Base-by-base conservation (phyloP, 2,329 filamentous ascomycete species). In the Apiospora phragmitis region DNA sequence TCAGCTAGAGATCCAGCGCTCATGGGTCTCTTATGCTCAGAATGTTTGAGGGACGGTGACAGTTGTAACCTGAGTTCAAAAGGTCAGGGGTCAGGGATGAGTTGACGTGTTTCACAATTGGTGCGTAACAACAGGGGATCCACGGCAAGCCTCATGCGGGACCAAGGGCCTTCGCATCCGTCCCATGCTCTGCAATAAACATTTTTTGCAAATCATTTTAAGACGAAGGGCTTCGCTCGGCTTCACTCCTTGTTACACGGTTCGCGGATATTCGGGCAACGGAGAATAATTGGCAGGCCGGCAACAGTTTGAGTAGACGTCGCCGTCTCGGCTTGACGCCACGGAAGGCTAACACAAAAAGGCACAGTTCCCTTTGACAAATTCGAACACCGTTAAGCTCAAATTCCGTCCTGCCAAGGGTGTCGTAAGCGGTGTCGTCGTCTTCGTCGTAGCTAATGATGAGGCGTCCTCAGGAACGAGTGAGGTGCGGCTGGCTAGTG, bases 51-150 rank as follows among this genome's bases (percentile, higher is more conserved):
- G 29, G 51, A 59, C 51, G 6, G 51, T 59, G 16, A 35, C 29
- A 35, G 18, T 35, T 59, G 51, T 35, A 59, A 59, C 51, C 51
- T 35, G 55, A 32, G 55, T 11, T 38, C 55, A n/a, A 9, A 62
- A n/a, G 55, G 55, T n/a, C 32, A 62, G 55, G 55, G 55, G 29
- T n/a, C 18, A 62, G 18, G 55, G 55, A 21, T 62, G 55, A 18
- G 32, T 62, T 62, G 55, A 62, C 55, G 21, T n/a, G 55, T 62
- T 62, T 62, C 55, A 62, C 55, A 38, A 62, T 21, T 38, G 55
- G 55, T 62, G 55, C 55, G 55, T 38, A 62, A 62, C 18, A 62
- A n/a, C 55, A 21, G 18, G 32, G 32, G 29, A 62, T 62, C 55
- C 55, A 62, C 55, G 32, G 55, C 29, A 62, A 62, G 32, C 55